phyloP scores from a whole-genome alignment of 306 rosid species.

The Vachellia collinsii region DNA sequence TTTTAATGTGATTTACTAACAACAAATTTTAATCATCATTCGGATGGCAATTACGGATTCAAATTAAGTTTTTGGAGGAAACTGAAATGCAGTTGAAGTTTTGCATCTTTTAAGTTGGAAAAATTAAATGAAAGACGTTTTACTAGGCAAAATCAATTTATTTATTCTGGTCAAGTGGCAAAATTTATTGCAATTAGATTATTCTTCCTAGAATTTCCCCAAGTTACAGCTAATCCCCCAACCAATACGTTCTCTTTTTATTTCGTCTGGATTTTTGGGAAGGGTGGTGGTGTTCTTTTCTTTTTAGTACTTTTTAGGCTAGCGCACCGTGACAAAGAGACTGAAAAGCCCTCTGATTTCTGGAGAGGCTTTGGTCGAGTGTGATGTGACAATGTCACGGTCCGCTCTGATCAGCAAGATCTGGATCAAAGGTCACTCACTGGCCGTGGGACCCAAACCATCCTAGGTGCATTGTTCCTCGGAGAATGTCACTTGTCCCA shows the following conservation, averaged over 20 bases:
- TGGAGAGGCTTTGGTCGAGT: conserved; percentile 46
- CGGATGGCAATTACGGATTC: not conserved
- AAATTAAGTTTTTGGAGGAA: not conserved
- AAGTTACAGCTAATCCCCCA: not conserved
- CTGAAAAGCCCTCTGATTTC: conserved; percentile 28
- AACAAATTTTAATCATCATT: too few relatives aligned
- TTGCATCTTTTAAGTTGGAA: not conserved
- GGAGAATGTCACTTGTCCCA: conserved; percentile 14
- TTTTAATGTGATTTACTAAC: too few relatives aligned
- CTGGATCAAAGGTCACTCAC: conserved; percentile 17
- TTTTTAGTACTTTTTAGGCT: conserved; percentile 42
- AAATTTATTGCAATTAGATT: not conserved
- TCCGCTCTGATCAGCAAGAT: not conserved
- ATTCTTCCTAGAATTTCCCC: not conserved
- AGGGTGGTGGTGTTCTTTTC: conserved; percentile 34
- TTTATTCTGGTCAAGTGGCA: not conserved
- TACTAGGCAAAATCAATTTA: not conserved
- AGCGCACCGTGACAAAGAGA: conserved; percentile 32
- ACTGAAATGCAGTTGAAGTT: conserved; percentile 10
- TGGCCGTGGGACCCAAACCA: conserved; percentile 4
- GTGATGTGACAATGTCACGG: conserved; percentile 37
- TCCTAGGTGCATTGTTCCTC: not conserved
- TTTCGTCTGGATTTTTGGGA: not conserved
- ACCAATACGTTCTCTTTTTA: not conserved
- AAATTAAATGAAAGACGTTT: not conserved